phyloP scores from a whole-genome alignment of 495 filamentous ascomycete species.

The Aspergillus egyptiacus region DNA sequence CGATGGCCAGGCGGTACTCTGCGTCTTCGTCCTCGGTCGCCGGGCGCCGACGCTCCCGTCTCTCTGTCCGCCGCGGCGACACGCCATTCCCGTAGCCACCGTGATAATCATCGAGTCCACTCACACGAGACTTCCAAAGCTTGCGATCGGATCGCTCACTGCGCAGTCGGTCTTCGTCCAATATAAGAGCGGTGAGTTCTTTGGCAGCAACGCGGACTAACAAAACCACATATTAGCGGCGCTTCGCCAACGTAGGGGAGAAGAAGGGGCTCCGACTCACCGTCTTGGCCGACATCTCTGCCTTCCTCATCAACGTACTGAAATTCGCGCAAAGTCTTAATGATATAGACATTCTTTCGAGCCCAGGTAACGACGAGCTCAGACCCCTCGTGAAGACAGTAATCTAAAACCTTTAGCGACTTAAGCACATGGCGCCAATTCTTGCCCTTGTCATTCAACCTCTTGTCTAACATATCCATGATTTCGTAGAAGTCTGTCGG shows the following conservation, averaged over 20 bases:
- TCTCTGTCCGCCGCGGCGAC: conserved; percentile 36
- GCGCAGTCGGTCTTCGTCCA: conserved; percentile 92
- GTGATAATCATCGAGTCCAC: conserved; percentile 73
- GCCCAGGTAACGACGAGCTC: conserved; percentile 98
- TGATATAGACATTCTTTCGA: conserved; percentile 94
- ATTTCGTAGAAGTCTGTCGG: conserved; percentile 99
- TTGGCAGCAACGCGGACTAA: conserved; percentile 92
- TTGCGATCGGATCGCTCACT: conserved; percentile 87
- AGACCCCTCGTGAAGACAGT: conserved; percentile 95
- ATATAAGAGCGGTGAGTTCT: conserved; percentile 87
- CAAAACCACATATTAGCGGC: background rate
- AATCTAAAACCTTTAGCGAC: conserved; percentile 95
- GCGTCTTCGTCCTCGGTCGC: conserved; percentile 78
- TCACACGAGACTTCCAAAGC: conserved; percentile 94
- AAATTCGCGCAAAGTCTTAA: conserved; percentile 97
- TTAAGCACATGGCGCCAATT: conserved; percentile 99
- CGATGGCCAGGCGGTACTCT: conserved; percentile 87
- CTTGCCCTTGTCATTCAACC: conserved; percentile 98
- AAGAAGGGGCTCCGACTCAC: conserved; percentile 39
- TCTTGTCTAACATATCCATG: conserved; percentile 99
- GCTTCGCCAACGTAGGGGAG: background rate
- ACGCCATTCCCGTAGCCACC: conserved; percentile 32
- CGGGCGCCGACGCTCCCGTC: conserved; percentile 39
- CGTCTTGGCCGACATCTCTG: conserved; percentile 90
- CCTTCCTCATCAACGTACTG: conserved; percentile 92